A percentile compares a stretch with the other conserved stretches of the same genome.
phyloP scores from a whole-genome alignment of 1,284 basidiomycete genomes.

The Marasmius fiardii region DNA sequence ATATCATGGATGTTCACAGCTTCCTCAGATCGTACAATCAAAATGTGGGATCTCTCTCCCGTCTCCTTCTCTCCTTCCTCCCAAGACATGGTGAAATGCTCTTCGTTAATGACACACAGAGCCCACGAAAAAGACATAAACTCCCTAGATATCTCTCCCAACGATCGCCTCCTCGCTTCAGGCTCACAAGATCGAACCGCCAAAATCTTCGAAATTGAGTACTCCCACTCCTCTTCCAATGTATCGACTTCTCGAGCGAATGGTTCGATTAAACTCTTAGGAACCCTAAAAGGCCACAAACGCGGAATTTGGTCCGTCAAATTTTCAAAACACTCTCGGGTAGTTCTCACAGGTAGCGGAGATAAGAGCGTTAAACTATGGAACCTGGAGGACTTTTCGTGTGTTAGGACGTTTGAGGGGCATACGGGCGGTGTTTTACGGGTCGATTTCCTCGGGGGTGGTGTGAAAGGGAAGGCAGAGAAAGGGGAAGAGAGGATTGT shows the following conservation, averaged over 20 bases:
- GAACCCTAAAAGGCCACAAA: slow-evolving; percentile 94
- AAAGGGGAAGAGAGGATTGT: no score
- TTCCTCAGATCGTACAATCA: slow-evolving; percentile 95
- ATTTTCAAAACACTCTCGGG: slow-evolving; percentile 81
- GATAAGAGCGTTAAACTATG: slow-evolving; percentile 95
- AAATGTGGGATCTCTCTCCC: slow-evolving; percentile 92
- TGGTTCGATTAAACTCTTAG: slow-evolving; percentile 78
- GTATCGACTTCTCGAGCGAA: no score
- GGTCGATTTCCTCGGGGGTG: slow-evolving; percentile 84
- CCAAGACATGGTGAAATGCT: slow-evolving; percentile 46
- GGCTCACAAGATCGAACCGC: slow-evolving; percentile 96
- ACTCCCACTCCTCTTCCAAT: slow-evolving; percentile 40
- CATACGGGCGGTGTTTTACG: slow-evolving; percentile 97
- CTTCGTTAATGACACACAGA: slow-evolving; percentile 84
- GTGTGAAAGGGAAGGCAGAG: no score
- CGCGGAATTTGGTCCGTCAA: slow-evolving; percentile 94
- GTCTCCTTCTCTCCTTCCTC: slow-evolving; percentile 22
- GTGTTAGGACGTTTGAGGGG: slow-evolving; percentile 94
- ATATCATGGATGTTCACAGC: slow-evolving; percentile 85
- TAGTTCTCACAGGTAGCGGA: slow-evolving; percentile 91
- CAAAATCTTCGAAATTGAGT: slow-evolving; percentile 84
- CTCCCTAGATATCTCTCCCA: slow-evolving; percentile 89
- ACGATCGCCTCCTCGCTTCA: slow-evolving; percentile 86
- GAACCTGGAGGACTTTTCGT: slow-evolving; percentile 89
- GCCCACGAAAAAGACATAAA: slow-evolving; percentile 99